Conservation (phyloP, 768 basidiomycete genomes). For the Podaxis sp. region DNA sequence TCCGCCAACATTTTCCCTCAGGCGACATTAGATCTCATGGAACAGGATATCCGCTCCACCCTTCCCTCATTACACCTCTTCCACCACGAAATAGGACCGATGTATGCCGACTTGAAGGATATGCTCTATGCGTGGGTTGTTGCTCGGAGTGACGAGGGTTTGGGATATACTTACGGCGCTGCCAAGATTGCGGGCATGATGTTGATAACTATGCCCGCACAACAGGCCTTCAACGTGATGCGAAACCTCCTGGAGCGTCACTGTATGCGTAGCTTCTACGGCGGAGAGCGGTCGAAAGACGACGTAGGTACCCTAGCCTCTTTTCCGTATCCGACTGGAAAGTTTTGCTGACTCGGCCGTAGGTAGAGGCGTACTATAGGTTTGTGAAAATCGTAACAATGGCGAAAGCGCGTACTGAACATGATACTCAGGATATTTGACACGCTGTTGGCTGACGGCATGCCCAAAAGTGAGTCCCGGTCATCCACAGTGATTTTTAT, state of each 20-base stretch:
- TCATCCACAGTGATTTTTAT: not conserved
- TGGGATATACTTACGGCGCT: constrained; percentile 66
- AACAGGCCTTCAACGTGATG: constrained; percentile 77
- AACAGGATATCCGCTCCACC: constrained; percentile 70
- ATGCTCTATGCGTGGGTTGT: constrained; percentile 88
- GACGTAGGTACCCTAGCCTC: constrained; percentile 58
- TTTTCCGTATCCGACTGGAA: not conserved
- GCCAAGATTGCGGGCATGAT: constrained; percentile 84
- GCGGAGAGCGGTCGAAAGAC: constrained; percentile 61
- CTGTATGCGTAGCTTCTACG: constrained; percentile 82
- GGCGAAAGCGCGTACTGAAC: constrained; percentile 6
- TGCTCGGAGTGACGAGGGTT: constrained; percentile 74
- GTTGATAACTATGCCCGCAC: constrained; percentile 72
- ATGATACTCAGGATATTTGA: constrained; percentile 71
- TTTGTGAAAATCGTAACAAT: constrained; percentile 21
- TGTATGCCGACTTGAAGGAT: constrained; percentile 79
- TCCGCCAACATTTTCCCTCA: constrained; percentile 62
- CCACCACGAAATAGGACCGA: constrained; percentile 66
- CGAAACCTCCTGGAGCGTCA: constrained; percentile 83
- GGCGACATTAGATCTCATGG: constrained; percentile 57
- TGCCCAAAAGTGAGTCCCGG: constrained; percentile 78
- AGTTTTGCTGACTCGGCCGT: constrained; percentile 21
- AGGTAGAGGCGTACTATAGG: constrained; percentile 94
- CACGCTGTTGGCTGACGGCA: constrained; percentile 84
- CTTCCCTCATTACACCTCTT: constrained; percentile 81